A percentile compares a stretch with the other conserved stretches of the same genome.
phyloP scores from a whole-genome alignment of 1,139 yeast species.

The Scheffersomyces lignicola region DNA sequence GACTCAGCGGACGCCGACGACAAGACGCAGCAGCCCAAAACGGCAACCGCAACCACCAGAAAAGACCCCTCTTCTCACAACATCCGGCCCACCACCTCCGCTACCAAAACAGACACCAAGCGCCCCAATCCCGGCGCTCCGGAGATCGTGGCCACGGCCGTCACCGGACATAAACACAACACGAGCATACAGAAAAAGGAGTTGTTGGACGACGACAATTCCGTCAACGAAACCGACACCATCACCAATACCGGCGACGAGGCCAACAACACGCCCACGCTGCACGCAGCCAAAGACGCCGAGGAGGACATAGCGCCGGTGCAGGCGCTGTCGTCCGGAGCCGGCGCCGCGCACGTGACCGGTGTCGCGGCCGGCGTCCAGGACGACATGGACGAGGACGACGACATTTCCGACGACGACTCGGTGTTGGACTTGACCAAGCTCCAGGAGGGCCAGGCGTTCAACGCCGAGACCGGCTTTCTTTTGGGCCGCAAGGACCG shows the following conservation, averaged over 20 bases:
- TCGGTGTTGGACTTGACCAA: conserved; percentile 49
- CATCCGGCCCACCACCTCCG: neutral
- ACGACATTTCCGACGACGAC: conserved; percentile 26
- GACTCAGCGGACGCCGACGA: conserved; percentile 38
- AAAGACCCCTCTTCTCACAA: neutral
- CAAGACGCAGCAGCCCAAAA: conserved; percentile 14
- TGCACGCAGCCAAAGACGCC: conserved; percentile 4
- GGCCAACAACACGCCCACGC: conserved; percentile 13
- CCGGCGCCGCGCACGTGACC: conserved; percentile 10
- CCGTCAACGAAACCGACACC: conserved; percentile 46
- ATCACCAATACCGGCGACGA: conserved; percentile 44
- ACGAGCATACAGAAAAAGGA: conserved; percentile 21
- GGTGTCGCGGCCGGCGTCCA: conserved; percentile 12
- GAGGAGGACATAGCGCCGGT: conserved; percentile 4
- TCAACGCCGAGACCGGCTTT: conserved; percentile 58
- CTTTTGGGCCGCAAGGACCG: conserved; percentile 52
- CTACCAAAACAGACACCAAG: conserved; percentile 5
- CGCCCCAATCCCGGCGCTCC: neutral
- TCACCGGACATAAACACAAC: conserved; percentile 3
- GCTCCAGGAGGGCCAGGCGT: conserved; percentile 70
- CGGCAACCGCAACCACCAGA: conserved; percentile 3
- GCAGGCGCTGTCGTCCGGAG: conserved; percentile 1
- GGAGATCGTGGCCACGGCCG: conserved; percentile 3
- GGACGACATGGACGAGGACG: conserved; percentile 19
- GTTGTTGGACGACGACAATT: conserved; percentile 40